phyloP scores from a whole-genome alignment of 345 rosid genomes.

The Capsella bursapastoris region DNA sequence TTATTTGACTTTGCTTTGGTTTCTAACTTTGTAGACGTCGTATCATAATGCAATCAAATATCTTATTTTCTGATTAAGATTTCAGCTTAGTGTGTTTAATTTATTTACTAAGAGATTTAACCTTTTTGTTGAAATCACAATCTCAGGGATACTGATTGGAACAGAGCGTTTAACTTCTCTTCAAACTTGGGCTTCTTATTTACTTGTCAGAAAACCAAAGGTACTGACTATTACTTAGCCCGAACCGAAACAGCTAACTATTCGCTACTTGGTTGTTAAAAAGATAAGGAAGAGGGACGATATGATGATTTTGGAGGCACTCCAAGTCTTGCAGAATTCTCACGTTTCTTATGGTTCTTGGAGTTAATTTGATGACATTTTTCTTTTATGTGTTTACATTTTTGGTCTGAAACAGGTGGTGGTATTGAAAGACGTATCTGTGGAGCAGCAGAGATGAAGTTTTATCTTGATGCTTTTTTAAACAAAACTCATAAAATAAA shows the following conservation, averaged over 20 bases:
- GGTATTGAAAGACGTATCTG: slow-evolving; percentile 54
- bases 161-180: slow-evolving; percentile 78
- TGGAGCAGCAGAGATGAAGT: slow-evolving; percentile 76
- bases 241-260: not conserved
- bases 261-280: not conserved
- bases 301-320: not conserved
- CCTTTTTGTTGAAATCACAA: slow-evolving; percentile 24
- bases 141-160: slow-evolving; percentile 90
- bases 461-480: slow-evolving; percentile 65
- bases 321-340: not conserved
- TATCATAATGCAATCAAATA: not conserved
- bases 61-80: not conserved
- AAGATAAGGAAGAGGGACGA: not conserved
- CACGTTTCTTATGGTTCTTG: slow-evolving; percentile 13
- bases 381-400: not conserved
- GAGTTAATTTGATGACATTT: slow-evolving; percentile 7
- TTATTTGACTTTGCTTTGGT: slow-evolving; percentile 1
- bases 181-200: slow-evolving; percentile 72
- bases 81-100: slow-evolving; percentile 4
- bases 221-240: slow-evolving; percentile 44
- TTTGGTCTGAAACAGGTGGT: slow-evolving; percentile 53
- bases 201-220: slow-evolving; percentile 61
- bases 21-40: not conserved
- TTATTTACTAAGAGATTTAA: slow-evolving; percentile 22
- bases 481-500: slow-evolving; percentile 32